Percentiles rank a stretch among this genome's conserved stretches.
Conservation (phyloP, 2,329 filamentous ascomycete species). For the Alternaria sp. region DNA sequence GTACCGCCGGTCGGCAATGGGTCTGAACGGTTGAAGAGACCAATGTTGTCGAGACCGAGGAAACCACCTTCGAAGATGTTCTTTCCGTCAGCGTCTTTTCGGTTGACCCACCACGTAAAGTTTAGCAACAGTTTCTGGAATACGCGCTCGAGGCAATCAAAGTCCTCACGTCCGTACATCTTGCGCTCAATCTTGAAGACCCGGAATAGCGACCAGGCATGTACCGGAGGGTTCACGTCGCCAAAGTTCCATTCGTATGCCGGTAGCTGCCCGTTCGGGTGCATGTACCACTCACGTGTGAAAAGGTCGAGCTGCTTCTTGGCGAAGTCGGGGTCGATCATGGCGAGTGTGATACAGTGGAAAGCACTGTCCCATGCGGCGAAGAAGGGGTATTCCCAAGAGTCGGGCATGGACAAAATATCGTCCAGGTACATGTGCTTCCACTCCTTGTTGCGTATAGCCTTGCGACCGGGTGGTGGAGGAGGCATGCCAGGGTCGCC, state of each 20-base stretch:
- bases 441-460: slow-evolving; percentile 87
- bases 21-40: slow-evolving; percentile 95
- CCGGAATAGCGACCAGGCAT: slow-evolving; percentile 94
- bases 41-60: slow-evolving; percentile 94
- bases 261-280: slow-evolving; percentile 93
- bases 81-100: slow-evolving; percentile 92
- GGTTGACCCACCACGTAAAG: slow-evolving; percentile 99
- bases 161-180: slow-evolving; percentile 90
- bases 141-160: slow-evolving; percentile 93
- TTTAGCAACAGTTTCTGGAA: slow-evolving; percentile 96
- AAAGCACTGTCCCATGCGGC: slow-evolving; percentile 97
- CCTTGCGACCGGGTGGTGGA: slow-evolving; percentile 79
- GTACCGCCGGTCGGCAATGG: slow-evolving; percentile 91
- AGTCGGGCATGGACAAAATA: slow-evolving; percentile 96
- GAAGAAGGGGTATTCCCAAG: slow-evolving; percentile 98
- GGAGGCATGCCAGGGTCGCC: slow-evolving; percentile 89
- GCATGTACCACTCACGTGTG: slow-evolving; percentile 98
- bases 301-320: slow-evolving; percentile 98
- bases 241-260: slow-evolving; percentile 98
- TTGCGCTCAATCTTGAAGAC: slow-evolving; percentile 99
- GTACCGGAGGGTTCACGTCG: slow-evolving; percentile 94
- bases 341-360: slow-evolving; percentile 92
- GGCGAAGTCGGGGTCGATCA: slow-evolving; percentile 97
- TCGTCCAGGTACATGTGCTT: slow-evolving; percentile 95
- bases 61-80: slow-evolving; percentile 98